Evolutionary conservation across 1,284 basidiomycete genomes (phyloP).

Genomic region (Boletus holoroseus): DNA sequence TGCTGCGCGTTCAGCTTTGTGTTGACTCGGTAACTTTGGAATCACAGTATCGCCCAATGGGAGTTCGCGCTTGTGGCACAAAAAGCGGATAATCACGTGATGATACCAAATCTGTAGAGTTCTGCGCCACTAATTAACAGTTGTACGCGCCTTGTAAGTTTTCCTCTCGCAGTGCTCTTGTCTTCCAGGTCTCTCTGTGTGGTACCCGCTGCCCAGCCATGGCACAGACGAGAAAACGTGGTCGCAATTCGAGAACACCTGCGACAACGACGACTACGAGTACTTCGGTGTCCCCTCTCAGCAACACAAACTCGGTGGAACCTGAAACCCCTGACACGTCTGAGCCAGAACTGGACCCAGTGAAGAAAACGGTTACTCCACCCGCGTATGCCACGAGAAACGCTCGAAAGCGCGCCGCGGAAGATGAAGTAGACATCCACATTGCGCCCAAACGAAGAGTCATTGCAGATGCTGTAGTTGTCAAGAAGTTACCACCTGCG

Average conservation of each 20-base stretch:
- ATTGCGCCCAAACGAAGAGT: constrained; percentile 42
- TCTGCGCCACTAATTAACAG: constrained; percentile 23
- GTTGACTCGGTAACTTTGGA: not conserved
- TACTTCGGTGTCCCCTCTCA: constrained; percentile 26
- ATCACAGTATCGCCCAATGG: not conserved
- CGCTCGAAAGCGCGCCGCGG: constrained; percentile 32
- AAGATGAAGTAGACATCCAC: constrained; percentile 26
- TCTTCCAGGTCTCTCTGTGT: constrained; percentile 1
- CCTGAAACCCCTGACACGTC: constrained; percentile 42
- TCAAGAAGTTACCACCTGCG: constrained; percentile 43
- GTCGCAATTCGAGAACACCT: constrained; percentile 18
- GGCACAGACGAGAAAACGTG: constrained; percentile 21
- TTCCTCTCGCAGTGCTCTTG: constrained; percentile 17
- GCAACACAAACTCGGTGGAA: constrained; percentile 27
- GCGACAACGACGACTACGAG: constrained; percentile 27
- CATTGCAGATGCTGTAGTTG: constrained; percentile 39
- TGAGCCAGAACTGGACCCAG: constrained; percentile 28
- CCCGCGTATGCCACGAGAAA: constrained; percentile 12
- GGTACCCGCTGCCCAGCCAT: constrained; percentile 5
- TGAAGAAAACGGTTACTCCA: constrained; percentile 8
- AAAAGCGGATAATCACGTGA: constrained; percentile 17
- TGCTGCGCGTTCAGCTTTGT: not conserved
- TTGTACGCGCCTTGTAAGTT: constrained; percentile 28
- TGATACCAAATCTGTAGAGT: not conserved
- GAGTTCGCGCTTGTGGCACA: constrained; percentile 23